Evolutionary conservation across 1,284 basidiomycete genomes (phyloP).

Genomic region (Mycosarcoma mackinlayi): DNA sequence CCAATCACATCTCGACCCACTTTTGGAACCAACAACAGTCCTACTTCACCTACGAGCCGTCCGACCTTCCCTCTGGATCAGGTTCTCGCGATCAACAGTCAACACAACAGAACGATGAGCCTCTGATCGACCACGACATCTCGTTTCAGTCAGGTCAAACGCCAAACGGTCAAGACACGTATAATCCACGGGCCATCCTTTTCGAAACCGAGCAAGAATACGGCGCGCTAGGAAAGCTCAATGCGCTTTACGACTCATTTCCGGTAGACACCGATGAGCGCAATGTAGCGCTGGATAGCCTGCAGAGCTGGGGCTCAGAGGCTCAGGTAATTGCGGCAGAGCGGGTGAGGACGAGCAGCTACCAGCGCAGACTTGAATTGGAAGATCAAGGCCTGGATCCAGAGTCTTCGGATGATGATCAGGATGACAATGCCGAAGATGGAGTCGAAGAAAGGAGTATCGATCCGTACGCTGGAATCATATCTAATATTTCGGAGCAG

Average conservation of each 20-base stretch:
- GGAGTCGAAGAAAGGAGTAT: slow-evolving; percentile 9
- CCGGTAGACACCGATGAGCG: slow-evolving; percentile 17
- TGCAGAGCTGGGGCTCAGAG: slow-evolving; percentile 26
- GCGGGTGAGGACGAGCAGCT: slow-evolving; percentile 27
- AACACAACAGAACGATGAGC: slow-evolving; percentile 13
- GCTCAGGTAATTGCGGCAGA: slow-evolving; percentile 29
- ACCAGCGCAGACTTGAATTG: slow-evolving; percentile 41
- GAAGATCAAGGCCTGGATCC: slow-evolving; percentile 48
- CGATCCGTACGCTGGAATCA: not conserved
- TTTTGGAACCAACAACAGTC: slow-evolving; percentile 65
- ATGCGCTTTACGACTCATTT: slow-evolving; percentile 50
- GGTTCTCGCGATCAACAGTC: slow-evolving; percentile 15
- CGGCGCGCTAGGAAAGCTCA: slow-evolving; percentile 48
- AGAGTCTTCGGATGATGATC: slow-evolving; percentile 30
- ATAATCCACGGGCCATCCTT: slow-evolving; percentile 57
- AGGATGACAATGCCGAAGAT: slow-evolving; percentile 19
- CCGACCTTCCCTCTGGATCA: slow-evolving; percentile 25
- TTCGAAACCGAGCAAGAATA: slow-evolving; percentile 62
- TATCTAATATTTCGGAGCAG: not conserved
- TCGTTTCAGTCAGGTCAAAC: slow-evolving; percentile 61
- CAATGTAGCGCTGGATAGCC: slow-evolving; percentile 22
- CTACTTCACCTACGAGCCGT: slow-evolving; percentile 55
- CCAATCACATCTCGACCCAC: slow-evolving; percentile 63
- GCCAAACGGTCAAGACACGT: slow-evolving; percentile 53
- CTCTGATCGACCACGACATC: slow-evolving; percentile 60